These are phyloP conservation scores for Trichopus zeylanicus DNA, from an alignment of 116 monocot genomes.

Conservation along the genomic window DNA sequence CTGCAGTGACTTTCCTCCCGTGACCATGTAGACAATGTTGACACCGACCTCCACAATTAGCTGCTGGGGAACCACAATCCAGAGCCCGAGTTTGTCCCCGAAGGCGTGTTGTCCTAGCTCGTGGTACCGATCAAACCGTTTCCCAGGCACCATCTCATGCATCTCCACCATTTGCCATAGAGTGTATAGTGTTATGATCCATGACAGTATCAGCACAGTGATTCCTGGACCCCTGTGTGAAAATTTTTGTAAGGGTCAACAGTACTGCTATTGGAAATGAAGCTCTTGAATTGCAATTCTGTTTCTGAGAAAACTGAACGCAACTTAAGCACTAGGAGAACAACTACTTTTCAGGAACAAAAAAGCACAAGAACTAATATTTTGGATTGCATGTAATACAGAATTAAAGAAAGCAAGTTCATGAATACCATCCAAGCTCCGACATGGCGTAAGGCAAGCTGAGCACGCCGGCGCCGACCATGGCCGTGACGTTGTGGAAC, in stretches of 20 bases:
- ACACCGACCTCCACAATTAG: slow-evolving; percentile 64
- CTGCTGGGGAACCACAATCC: slow-evolving; percentile 79
- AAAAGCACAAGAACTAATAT: too few species aligned
- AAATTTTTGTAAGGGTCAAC: too few species aligned
- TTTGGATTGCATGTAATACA: too few species aligned
- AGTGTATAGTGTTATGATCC: slow-evolving; percentile 49
- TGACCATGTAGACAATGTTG: slow-evolving; percentile 83
- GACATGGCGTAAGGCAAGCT: not conserved
- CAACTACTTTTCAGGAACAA: too few species aligned
- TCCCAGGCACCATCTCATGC: slow-evolving; percentile 73
- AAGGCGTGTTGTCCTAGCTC: slow-evolving; percentile 73
- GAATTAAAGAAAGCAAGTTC: too few species aligned
- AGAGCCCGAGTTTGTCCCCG: slow-evolving; percentile 56
- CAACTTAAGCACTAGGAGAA: too few species aligned
- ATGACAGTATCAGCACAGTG: slow-evolving; percentile 24
- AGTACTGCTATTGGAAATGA: too few species aligned
- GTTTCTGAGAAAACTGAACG: too few species aligned
- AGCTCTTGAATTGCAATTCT: too few species aligned
- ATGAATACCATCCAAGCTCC: not conserved
- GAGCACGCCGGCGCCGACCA: slow-evolving; percentile 25
- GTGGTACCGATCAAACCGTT: slow-evolving; percentile 60
- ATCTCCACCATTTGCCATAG: slow-evolving; percentile 82
- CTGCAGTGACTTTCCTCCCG: slow-evolving; percentile 68
- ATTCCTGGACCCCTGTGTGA: slow-evolving; percentile 35
- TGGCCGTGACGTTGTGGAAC: slow-evolving; percentile 48